These are phyloP conservation scores for Cercospora brassicicola DNA, from an alignment of 2,329 filamentous ascomycete genomes.

Conservation along the genomic window DNA sequence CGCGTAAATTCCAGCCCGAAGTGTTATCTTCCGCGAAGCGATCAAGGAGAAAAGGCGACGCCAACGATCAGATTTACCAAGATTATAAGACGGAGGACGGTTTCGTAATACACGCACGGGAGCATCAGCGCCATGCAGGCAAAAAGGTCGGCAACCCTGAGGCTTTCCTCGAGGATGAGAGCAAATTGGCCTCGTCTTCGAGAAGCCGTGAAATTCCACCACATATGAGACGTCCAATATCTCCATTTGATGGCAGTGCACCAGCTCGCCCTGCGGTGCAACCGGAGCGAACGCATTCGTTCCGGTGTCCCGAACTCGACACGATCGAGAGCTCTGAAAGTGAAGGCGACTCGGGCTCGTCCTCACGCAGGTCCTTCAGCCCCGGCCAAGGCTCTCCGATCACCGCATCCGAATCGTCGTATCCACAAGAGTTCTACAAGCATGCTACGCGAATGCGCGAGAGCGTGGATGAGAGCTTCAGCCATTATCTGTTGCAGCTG, in stretches of 20 bases:
- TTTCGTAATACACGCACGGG: constrained; percentile 33
- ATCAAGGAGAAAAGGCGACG: constrained; percentile 66
- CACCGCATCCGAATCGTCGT: constrained; percentile 50
- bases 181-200: constrained; percentile 8
- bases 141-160: constrained; percentile 19
- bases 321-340: constrained; percentile 61
- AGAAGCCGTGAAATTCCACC: constrained; percentile 24
- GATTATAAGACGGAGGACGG: constrained; percentile 66
- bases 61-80: constrained; percentile 61
- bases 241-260: constrained; percentile 38
- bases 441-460: constrained; percentile 58
- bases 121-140: constrained; percentile 36
- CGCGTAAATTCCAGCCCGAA: constrained; percentile 69
- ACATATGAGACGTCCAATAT: constrained; percentile 30
- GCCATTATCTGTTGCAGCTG: constrained; percentile 74
- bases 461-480: constrained; percentile 73
- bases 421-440: constrained; percentile 46
- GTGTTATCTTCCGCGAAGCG: constrained; percentile 77
- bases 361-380: constrained; percentile 46
- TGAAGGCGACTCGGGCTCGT: constrained; percentile 43
- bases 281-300: constrained; percentile 51
- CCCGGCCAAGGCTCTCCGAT: constrained; percentile 44
- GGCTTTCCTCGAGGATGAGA: constrained; percentile 14
- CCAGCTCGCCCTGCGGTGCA: constrained; percentile 38
- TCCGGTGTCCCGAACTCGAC: constrained; percentile 61